A percentile compares a stretch with the other conserved stretches of the same genome.
Evolutionary conservation across 2,329 filamentous ascomycete genomes (phyloP).

Genomic region (Aciculosporium take): DNA sequence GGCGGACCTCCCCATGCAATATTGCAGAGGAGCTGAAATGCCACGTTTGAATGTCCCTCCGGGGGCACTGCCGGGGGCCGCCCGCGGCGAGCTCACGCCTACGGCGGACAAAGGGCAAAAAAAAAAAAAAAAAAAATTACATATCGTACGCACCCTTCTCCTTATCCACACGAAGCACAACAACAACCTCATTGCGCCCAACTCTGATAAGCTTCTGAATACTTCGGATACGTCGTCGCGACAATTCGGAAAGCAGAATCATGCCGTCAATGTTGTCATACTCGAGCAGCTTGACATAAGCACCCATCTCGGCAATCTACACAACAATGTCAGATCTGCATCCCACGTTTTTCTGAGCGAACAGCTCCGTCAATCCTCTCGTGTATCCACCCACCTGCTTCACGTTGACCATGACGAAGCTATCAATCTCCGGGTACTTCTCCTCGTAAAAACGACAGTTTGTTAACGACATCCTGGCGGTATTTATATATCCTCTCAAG

Average conservation of each 20-base stretch:
- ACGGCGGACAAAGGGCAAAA: too few species aligned
- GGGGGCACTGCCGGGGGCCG: too few species aligned
- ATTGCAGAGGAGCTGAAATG: too few species aligned
- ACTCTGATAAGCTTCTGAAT: conserved; percentile 99
- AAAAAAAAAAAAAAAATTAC: too few species aligned
- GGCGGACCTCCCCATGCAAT: too few species aligned
- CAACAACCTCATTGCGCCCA: conserved; percentile 94
- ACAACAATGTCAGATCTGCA: conserved; percentile 6
- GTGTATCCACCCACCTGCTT: conserved; percentile 67
- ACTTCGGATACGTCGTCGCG: conserved; percentile 91
- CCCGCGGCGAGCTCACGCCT: too few species aligned
- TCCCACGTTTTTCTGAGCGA: background rate
- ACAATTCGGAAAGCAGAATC: conserved; percentile 96
- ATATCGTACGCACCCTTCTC: conserved; percentile 67
- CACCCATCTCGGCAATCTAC: conserved; percentile 98
- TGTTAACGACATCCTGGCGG: conserved; percentile 77
- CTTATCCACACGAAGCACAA: conserved; percentile 96
- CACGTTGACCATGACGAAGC: conserved; percentile 99
- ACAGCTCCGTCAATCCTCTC: conserved; percentile 13
- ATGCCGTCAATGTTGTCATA: conserved; percentile 99
- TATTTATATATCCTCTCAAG: conserved; percentile 33
- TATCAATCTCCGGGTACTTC: conserved; percentile 89
- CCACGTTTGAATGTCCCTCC: too few species aligned
- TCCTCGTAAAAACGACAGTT: conserved; percentile 97
- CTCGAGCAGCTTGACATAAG: conserved; percentile 97